Percentiles rank a stretch among this genome's conserved stretches.
These are phyloP conservation scores for Calocera cornea DNA, from an alignment of 768 basidiomycete species.

Conservation along the genomic window DNA sequence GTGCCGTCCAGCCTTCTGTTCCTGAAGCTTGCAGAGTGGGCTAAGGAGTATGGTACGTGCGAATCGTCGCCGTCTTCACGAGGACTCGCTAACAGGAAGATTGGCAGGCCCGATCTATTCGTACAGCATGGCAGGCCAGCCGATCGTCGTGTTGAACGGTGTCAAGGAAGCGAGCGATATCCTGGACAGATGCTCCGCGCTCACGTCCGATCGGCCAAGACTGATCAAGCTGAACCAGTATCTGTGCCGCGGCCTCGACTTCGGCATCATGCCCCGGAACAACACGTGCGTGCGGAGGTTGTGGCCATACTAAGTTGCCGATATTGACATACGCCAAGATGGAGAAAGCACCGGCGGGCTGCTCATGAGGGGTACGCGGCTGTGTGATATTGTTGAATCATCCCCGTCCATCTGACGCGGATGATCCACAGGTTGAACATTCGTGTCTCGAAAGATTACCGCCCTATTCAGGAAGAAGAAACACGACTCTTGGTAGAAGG, in stretches of 20 bases:
- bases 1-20: slow-evolving; percentile 40
- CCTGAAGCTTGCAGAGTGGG: slow-evolving; percentile 18
- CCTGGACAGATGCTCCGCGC: not conserved
- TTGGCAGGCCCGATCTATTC: not conserved
- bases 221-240: not conserved
- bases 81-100: not conserved
- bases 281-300: not conserved
- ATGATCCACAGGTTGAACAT: not conserved
- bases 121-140: not conserved
- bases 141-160: not conserved
- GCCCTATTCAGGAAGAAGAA: not conserved
- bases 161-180: not conserved
- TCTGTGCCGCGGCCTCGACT: not conserved
- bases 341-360: not conserved
- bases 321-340: not conserved
- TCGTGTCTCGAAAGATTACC: not conserved
- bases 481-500: not conserved
- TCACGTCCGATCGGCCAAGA: not conserved
- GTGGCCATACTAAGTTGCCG: no score
- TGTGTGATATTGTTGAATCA: no score
- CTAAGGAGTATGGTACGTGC: not conserved
- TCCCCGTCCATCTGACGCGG: no score
- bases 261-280: not conserved
- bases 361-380: not conserved
- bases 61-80: no score